A percentile compares a stretch with the other conserved stretches of the same genome.
These are phyloP conservation scores for Coemansia sp. DNA, from an alignment of 192 early-diverging fungal species.

Conservation along the genomic window DNA sequence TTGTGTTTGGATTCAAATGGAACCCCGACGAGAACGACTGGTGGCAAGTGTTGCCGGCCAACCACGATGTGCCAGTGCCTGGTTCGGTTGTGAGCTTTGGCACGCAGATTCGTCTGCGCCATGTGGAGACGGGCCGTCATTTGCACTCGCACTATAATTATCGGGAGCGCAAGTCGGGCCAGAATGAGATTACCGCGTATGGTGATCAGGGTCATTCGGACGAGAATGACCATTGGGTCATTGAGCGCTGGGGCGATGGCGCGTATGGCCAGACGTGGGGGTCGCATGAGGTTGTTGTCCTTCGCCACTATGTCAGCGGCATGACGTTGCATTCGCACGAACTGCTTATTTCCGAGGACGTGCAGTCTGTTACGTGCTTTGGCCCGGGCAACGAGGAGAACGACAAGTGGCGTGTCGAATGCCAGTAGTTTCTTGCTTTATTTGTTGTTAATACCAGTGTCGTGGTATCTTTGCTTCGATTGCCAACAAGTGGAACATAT, in stretches of 20 bases:
- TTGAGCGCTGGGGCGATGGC: slow-evolving; percentile 56
- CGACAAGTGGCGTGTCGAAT: slow-evolving; percentile 54
- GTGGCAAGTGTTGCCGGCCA: slow-evolving; percentile 61
- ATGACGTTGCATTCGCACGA: slow-evolving; percentile 56
- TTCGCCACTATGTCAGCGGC: slow-evolving; percentile 58
- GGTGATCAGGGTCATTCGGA: slow-evolving; percentile 54
- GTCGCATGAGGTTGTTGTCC: slow-evolving; percentile 44
- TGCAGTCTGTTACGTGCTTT: slow-evolving; percentile 58
- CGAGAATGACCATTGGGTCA: slow-evolving; percentile 60
- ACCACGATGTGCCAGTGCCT: slow-evolving; percentile 32
- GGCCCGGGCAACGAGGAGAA: slow-evolving; percentile 58
- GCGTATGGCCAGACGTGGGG: slow-evolving; percentile 54
- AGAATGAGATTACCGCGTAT: slow-evolving; percentile 60
- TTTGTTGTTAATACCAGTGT: not conserved
- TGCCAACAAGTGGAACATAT: too few relatives aligned
- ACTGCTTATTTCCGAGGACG: slow-evolving; percentile 40
- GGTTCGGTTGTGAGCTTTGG: slow-evolving; percentile 52
- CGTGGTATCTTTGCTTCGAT: too few relatives aligned
- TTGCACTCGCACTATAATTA: slow-evolving; percentile 60
- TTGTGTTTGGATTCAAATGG: slow-evolving; percentile 56
- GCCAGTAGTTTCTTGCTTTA: slow-evolving; percentile 8
- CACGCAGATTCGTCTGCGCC: slow-evolving; percentile 57
- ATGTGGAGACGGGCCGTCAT: slow-evolving; percentile 55
- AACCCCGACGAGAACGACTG: slow-evolving; percentile 42
- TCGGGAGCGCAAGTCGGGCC: slow-evolving; percentile 50